Base-by-base conservation (phyloP, 192 early-diverging fungal genomes). In the Mortierella claussenii region DNA sequence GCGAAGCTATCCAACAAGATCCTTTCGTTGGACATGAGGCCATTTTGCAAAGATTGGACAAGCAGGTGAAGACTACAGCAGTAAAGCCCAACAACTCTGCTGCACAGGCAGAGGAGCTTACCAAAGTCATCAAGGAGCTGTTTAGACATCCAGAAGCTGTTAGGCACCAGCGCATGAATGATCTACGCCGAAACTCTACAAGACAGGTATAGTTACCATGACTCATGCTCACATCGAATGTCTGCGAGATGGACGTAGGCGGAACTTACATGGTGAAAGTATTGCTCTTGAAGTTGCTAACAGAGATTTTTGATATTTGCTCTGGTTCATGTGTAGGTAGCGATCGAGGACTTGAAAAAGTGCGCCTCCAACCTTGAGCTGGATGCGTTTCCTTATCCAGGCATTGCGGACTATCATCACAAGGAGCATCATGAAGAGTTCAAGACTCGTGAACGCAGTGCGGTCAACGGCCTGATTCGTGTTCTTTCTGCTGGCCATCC, bases 401-500 rank as follows among this genome's bases (percentile, higher is more conserved):
- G 78, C 32, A 85, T 68, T 15, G 86, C 85, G 46, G 85, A 90
- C 30, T 79, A 79, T 37, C 87, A 87, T 79, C 79, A 84, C 36
- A 80, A 61, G 36, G 75, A 81, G 8, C 87, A 91, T 65, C 70
- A 81, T 13, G 70, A 86, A 23, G 66, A 83, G 31, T 73, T 90
- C 18, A 76, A 79, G 31, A 85, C 61, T 7, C 55, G 70, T 17
- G 79, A 70, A 34, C 37, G 63, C 0, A 56, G 63, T 15, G 79
- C 65, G 1, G 53, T 70, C 8, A 49, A 49, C 18, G 76, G 60
- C 12, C 46, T 65, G 34, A 60, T 69, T 13, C 76, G 65, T 8
- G 76, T 45, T n/a, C 45, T 68, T 7, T 69, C 55, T 0, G 76
- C 76, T 4, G 54, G 46, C 43, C 69, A 55, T 26, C 46, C 52